Conservation (phyloP, 768 basidiomycete genomes). For the Rhizopogon vesiculosus region DNA sequence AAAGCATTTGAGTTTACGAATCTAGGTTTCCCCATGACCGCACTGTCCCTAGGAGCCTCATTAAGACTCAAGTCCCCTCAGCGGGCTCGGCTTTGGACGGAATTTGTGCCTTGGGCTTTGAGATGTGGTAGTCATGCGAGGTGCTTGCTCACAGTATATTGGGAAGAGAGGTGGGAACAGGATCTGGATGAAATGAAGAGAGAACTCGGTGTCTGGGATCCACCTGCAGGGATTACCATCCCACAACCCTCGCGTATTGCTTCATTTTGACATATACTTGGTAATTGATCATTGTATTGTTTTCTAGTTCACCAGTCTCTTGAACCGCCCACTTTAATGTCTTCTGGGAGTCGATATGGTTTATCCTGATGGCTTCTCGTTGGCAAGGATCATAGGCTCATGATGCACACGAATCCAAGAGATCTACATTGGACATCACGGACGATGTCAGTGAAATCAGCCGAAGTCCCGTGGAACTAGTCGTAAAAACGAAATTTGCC, state of each 20-base stretch:
- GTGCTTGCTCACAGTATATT: slow-evolving; percentile 86
- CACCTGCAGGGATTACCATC: slow-evolving; percentile 41
- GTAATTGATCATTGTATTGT: too few relatives aligned
- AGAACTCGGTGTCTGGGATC: slow-evolving; percentile 83
- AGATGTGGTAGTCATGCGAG: slow-evolving; percentile 71
- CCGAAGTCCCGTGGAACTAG: too few relatives aligned
- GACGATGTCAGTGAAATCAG: too few relatives aligned
- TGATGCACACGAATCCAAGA: too few relatives aligned
- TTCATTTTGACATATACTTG: not conserved
- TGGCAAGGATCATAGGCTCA: too few relatives aligned
- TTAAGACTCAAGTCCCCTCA: slow-evolving; percentile 32
- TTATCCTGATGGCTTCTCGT: too few relatives aligned
- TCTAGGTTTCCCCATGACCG: slow-evolving; percentile 84
- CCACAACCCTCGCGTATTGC: not conserved
- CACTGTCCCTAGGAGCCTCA: slow-evolving; percentile 61
- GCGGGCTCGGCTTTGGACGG: slow-evolving; percentile 56
- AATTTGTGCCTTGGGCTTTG: slow-evolving; percentile 92
- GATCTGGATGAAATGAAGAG: slow-evolving; percentile 76
- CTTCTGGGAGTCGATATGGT: too few relatives aligned
- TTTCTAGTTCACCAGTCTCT: too few relatives aligned
- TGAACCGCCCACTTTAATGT: too few relatives aligned
- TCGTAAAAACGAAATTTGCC: too few relatives aligned
- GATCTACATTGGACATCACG: too few relatives aligned
- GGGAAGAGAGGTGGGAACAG: slow-evolving; percentile 93
- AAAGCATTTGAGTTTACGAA: slow-evolving; percentile 95